A percentile compares a stretch with the other conserved stretches of the same genome.
Conservation (phyloP, 2,329 filamentous ascomycete species). For the Ophiostoma sp. region DNA sequence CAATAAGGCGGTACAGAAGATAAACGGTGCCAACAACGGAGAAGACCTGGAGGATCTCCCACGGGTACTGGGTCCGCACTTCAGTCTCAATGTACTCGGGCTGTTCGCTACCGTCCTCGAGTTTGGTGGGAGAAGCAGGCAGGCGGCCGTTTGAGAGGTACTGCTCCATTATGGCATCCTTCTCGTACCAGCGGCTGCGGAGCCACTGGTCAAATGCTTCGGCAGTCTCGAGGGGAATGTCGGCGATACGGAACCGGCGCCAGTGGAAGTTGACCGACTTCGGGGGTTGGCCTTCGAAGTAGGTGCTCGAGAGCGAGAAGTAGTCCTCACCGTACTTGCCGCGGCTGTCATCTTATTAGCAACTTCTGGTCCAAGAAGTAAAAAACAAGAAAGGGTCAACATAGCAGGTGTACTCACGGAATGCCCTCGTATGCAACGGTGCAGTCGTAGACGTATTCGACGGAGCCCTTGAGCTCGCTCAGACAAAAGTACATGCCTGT, state of each 20-base stretch:
- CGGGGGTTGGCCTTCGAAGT: slow-evolving; percentile 82
- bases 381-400: background rate
- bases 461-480: slow-evolving; percentile 69
- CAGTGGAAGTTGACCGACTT: slow-evolving; percentile 98
- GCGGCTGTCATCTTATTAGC: slow-evolving; percentile 50
- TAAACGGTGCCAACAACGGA: slow-evolving; percentile 41
- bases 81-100: slow-evolving; percentile 57
- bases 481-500: slow-evolving; percentile 80
- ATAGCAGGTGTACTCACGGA: slow-evolving; percentile 61
- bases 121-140: slow-evolving; percentile 60
- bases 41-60: slow-evolving; percentile 59
- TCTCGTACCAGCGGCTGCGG: slow-evolving; percentile 83
- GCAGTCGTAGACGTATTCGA: slow-evolving; percentile 88
- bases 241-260: slow-evolving; percentile 76
- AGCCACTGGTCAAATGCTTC: slow-evolving; percentile 83
- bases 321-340: slow-evolving; percentile 86
- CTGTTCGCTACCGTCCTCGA: slow-evolving; percentile 35
- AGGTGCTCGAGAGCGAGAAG: slow-evolving; percentile 83
- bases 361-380: background rate
- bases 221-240: slow-evolving; percentile 76
- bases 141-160: slow-evolving; percentile 78
- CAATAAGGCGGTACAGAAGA: slow-evolving; percentile 23
- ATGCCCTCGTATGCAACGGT: slow-evolving; percentile 95
- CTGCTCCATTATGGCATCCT: slow-evolving; percentile 83
- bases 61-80: slow-evolving; percentile 54